Evolutionary conservation across 192 early-diverging fungal species (phyloP), one percentile per base, ranked within the genome.

Genomic region (Coemansia sp.): DNA sequence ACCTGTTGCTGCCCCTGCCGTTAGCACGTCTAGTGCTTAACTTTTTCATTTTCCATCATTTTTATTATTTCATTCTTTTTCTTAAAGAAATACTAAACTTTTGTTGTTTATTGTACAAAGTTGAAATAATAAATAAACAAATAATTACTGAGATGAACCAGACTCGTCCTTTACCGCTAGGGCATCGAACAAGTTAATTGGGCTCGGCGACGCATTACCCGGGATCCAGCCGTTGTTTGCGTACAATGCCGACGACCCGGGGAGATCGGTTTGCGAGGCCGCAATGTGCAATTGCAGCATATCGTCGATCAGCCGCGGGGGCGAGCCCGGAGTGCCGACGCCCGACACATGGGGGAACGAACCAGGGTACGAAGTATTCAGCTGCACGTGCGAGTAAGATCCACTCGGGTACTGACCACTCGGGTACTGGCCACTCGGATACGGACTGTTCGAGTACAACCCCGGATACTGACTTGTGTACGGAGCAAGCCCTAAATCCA

Each of bases 1-100:
- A n/a, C n/a, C n/a, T n/a, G 53, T 41, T 13, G 51, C 71, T 18
- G 61, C 72, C 24, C 53, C 62, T 22, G 61, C 68, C 35, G 37
- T 57, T 8, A 65, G 47, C 47, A 49, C 47, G 7, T 49, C 54
- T 37, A 61, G 43, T 56, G 50, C 41, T 24, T 45, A 35, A 62
- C 38, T 54, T 16, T 49, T 26, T 37, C 39, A 39, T 19, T 35
- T 49, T 49, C 18, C 14, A 18, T 18, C 2, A 8, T 19, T 7
- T 49, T 7, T 49, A 43, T 43, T 43, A 43, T 43, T 16, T 16
- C 41, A 43, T 43, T 39, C 38, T 26, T 32, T 32, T 32, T 32
- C 29, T 6, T 32, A 32, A 32, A 32, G 29, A 32, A 32, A 32
- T 32, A 32, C 29, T 32, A 32, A 7, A 32, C 7, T 32, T 32